Base-by-base conservation (phyloP, 495 filamentous ascomycete species). In the Lasiosphaeriaceae sp. region DNA sequence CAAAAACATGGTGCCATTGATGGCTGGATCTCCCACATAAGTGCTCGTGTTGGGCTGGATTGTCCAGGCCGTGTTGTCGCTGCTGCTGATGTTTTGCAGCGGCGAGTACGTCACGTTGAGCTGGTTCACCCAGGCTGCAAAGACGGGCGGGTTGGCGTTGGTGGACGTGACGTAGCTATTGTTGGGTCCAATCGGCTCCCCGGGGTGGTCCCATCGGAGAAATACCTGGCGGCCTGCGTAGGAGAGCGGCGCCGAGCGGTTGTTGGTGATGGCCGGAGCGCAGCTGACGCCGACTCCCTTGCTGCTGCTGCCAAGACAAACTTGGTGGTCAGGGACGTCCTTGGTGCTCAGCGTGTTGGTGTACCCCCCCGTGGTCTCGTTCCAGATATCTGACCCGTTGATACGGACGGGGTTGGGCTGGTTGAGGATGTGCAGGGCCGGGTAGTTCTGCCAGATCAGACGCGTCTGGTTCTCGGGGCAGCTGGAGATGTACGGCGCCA, bases 381-480 rank as follows among this genome's bases (percentile, higher is more conserved):
- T 77, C 57, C 75, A 74, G 20, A 73, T 78, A 35, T 76, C 77
- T 54, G 77, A 69, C 26, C 81, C 80, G 54, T 85, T 82, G 64
- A 79, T 65, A 12, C 82, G 81, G 53, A 80, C 80, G 37, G 84
- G 79, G 70, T 90, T 93, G 3, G 89, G 85, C 60, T 94, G 85
- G 74, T 95, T 93, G 49, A 87, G 72, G 58, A 96, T 83, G 58
- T 76, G 69, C 4, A 96, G 77, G 0, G 77, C 79, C 0, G 91
- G 92, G 77, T 91, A 96, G 74, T 96, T 96, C 68, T 96, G 88
- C 90, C 91, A 96, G 11, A 84, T 77, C 35, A 96, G 75, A 4
- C 88, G 82, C 3, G 90, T 96, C 61, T 86, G 83, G 62, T 87
- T 85, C 50, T 68, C 69, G 0, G 90, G 90, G 68, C 92, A 96